These are phyloP conservation scores for Fusarium haematococcum DNA, from an alignment of 2,329 filamentous ascomycete genomes.

Conservation along the genomic window DNA sequence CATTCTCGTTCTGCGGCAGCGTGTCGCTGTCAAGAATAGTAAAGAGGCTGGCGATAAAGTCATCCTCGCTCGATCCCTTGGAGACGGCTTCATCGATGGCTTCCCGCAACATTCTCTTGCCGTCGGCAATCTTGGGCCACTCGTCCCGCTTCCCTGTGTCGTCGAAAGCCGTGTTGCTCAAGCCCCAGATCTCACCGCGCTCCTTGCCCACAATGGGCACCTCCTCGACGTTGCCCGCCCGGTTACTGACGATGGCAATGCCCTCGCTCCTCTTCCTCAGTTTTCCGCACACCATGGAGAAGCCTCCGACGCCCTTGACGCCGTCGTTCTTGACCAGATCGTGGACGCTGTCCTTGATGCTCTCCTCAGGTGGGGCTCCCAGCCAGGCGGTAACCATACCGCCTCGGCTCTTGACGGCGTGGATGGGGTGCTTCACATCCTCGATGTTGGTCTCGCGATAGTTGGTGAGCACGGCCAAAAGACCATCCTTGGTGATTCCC, in stretches of 20 bases:
- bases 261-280: slow-evolving; percentile 62
- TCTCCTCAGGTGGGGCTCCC: slow-evolving; percentile 60
- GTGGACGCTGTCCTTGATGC: slow-evolving; percentile 62
- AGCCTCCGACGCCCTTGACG: slow-evolving; percentile 73
- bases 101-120: slow-evolving; percentile 59
- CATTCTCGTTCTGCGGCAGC: slow-evolving; percentile 57
- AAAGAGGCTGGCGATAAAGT: slow-evolving; percentile 65
- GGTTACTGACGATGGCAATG: slow-evolving; percentile 73
- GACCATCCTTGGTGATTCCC: slow-evolving; percentile 69
- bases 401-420: slow-evolving; percentile 69
- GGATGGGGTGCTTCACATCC: slow-evolving; percentile 64
- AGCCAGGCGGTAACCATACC: slow-evolving; percentile 74
- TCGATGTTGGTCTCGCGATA: slow-evolving; percentile 67
- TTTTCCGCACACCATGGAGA: slow-evolving; percentile 75
- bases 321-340: slow-evolving; percentile 63
- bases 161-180: slow-evolving; percentile 72
- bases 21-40: slow-evolving; percentile 68
- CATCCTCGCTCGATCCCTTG: slow-evolving; percentile 56
- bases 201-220: slow-evolving; percentile 69
- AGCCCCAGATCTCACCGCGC: slow-evolving; percentile 65
- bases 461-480: slow-evolving; percentile 75
- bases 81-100: slow-evolving; percentile 56
- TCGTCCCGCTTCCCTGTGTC: slow-evolving; percentile 53
- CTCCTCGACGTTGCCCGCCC: slow-evolving; percentile 62
- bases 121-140: slow-evolving; percentile 72